Percentiles rank a stretch among this genome's conserved stretches.
phyloP scores from a whole-genome alignment of 192 early-diverging fungal species.

The Coemansia sp. region DNA sequence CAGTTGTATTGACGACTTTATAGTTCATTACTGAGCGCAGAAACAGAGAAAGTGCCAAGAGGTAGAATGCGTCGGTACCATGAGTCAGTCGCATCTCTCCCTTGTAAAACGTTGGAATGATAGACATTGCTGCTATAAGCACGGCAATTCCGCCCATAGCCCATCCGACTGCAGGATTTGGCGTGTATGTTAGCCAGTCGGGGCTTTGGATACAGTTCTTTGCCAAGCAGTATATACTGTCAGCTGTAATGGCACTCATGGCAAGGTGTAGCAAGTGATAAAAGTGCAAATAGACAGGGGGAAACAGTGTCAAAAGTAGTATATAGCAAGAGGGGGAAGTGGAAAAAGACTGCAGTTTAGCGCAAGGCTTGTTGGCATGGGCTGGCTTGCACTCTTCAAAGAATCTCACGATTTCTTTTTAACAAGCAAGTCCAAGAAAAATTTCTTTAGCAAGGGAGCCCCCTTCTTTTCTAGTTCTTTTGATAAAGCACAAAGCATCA shows the following conservation, averaged over 20 bases:
- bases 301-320: conserved; percentile 1
- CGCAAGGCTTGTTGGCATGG: background rate
- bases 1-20: conserved; percentile 12
- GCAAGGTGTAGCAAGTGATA: background rate
- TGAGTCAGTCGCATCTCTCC: conserved; percentile 3
- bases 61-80: conserved; percentile 10
- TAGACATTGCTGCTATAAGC: conserved; percentile 8
- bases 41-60: conserved; percentile 20
- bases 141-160: conserved; percentile 20
- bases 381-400: background rate
- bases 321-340: background rate
- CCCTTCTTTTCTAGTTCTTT: background rate
- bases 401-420: background rate
- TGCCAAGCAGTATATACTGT: conserved; percentile 19
- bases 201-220: conserved; percentile 19
- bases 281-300: background rate
- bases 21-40: conserved; percentile 29
- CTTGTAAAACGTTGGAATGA: conserved; percentile 1
- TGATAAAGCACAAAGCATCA: background rate
- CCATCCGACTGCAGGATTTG: conserved; percentile 23
- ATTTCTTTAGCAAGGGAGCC: background rate
- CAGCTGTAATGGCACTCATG: background rate
- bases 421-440: background rate
- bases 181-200: conserved; percentile 33
- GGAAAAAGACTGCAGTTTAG: background rate